Base-by-base conservation (phyloP, 208 protist genomes). In the Endotrypanum monterogeii region DNA sequence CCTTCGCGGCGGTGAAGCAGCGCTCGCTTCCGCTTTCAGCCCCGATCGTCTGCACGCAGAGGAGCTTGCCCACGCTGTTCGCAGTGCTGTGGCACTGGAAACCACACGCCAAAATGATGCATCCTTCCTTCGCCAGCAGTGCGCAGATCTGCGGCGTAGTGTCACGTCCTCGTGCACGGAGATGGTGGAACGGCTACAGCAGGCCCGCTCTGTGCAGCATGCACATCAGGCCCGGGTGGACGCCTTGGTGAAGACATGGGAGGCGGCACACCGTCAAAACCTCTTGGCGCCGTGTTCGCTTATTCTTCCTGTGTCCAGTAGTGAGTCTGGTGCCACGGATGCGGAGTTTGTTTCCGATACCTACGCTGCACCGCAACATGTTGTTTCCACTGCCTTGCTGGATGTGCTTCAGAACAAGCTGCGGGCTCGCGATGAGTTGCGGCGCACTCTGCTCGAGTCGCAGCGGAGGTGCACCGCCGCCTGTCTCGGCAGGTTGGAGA, bases 221-320 rank as follows among this genome's bases (percentile, higher is more conserved):
- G 78, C 87, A 60, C 74, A 85, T 46, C 58, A 83, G 39, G 66
- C 83, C 3, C 86, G 80, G 37, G 68, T 91, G 23, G 85, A 94
- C 44, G 83, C 84, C 46, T 28, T 82, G 50, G 76, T 80, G 14
- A 78, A 61, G 9, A 61, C 79, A 46, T 94, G 89, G 89, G 87
- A 87, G 75, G 74, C 77, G 18, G 87, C 88, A 61, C 85, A 89
- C 70, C 82, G 85, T 20, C 83, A 91, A 65, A 73, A 84, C 52
- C 82, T 94, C 23, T 58, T 70, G 28, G 83, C 85, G 37, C 76
- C 79, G 16, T 74, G 80, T 57, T 62, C 62, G 20, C 75, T 92
- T 1, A 41, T 71, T 25, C 51, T 86, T 16, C 78, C 74, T 11
- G 30, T 83, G 5, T 73, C 74, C 28, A 60, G 73, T 69, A 73